Percentiles rank a stretch among this genome's conserved stretches.
phyloP scores from a whole-genome alignment of 2,329 filamentous ascomycete species.

The Daldinia eschscholtzii region DNA sequence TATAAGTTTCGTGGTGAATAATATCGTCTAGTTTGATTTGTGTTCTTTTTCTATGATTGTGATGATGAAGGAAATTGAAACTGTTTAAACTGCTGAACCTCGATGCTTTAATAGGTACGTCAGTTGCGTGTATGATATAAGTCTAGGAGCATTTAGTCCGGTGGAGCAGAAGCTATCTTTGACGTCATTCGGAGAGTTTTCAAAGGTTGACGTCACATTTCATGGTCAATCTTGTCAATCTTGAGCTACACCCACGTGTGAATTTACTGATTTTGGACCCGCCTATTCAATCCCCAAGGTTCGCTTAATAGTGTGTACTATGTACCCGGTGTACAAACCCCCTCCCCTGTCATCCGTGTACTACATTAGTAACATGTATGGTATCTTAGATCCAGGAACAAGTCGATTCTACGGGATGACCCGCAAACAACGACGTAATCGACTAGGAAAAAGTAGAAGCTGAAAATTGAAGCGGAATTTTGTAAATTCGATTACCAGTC shows the following conservation, averaged over 20 bases:
- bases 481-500: slow-evolving; percentile 5
- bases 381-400: slow-evolving; percentile 28
- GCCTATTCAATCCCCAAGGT: slow-evolving; percentile 22
- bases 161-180: slow-evolving; percentile 29
- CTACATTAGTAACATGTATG: no score
- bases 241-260: slow-evolving; percentile 25
- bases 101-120: slow-evolving; percentile 40
- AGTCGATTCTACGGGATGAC: slow-evolving; percentile 15
- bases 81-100: neutral
- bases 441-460: neutral
- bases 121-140: slow-evolving; percentile 24
- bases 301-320: neutral
- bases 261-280: slow-evolving; percentile 25
- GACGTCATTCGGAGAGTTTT: slow-evolving; percentile 44
- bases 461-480: slow-evolving; percentile 1
- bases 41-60: slow-evolving; percentile 1
- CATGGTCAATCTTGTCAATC: slow-evolving; percentile 22
- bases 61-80: slow-evolving; percentile 14
- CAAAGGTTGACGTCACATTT: slow-evolving; percentile 38
- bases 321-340: no score
- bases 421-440: slow-evolving; percentile 29
- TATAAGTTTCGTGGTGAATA: neutral
- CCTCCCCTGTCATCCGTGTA: neutral
- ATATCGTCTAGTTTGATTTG: neutral
- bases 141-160: slow-evolving; percentile 35